A percentile compares a stretch with the other conserved stretches of the same genome.
phyloP scores from a whole-genome alignment of 2,329 filamentous ascomycete species.

The Ophiostoma himal-ulmi region DNA sequence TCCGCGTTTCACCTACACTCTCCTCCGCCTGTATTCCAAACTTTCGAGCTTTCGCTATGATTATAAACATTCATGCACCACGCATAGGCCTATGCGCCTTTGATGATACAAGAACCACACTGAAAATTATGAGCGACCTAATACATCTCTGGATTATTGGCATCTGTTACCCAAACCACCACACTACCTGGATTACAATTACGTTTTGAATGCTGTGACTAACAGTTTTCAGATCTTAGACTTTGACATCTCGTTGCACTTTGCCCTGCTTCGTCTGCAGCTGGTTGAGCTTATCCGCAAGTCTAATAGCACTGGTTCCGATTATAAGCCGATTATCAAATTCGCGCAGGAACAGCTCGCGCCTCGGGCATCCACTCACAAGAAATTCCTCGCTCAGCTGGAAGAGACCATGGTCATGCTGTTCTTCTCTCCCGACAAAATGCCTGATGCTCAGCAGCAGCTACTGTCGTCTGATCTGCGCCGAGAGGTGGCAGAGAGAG shows the following conservation, averaged over 20 bases:
- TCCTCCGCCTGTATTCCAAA: too few relatives aligned
- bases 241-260: constrained; percentile 74
- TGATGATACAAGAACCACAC: constrained; percentile 81
- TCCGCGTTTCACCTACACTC: neutral
- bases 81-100: constrained; percentile 83
- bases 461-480: constrained; percentile 75
- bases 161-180: neutral
- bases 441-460: constrained; percentile 68
- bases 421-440: constrained; percentile 75
- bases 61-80: constrained; percentile 99
- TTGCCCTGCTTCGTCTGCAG: constrained; percentile 82
- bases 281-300: constrained; percentile 85
- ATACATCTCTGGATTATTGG: constrained; percentile 10
- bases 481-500: constrained; percentile 73
- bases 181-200: neutral
- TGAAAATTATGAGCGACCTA: constrained; percentile 57
- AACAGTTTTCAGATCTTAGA: constrained; percentile 70
- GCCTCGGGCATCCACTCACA: constrained; percentile 75
- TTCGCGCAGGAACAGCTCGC: constrained; percentile 87
- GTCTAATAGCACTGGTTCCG: constrained; percentile 62
- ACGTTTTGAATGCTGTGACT: constrained; percentile 28
- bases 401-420: constrained; percentile 91
- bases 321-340: constrained; percentile 72
- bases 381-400: constrained; percentile 75
- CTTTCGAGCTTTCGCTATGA: constrained; percentile 58